A percentile compares a stretch with the other conserved stretches of the same genome.
phyloP scores from a whole-genome alignment of 2,329 filamentous ascomycete genomes.

The Fragosphaeria purpurea region DNA sequence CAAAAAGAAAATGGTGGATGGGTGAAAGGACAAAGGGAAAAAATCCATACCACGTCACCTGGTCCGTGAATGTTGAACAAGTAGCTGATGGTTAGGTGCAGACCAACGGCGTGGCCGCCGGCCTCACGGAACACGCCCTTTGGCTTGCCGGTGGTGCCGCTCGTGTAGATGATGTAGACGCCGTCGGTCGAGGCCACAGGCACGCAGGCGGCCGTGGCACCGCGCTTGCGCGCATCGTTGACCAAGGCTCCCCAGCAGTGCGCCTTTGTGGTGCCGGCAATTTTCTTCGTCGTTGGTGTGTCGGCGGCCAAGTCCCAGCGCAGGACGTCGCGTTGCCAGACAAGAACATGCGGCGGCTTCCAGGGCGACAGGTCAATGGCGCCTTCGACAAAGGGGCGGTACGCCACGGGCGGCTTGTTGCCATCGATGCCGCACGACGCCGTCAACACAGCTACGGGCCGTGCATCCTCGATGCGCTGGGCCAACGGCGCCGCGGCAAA shows the following conservation, averaged over 20 bases:
- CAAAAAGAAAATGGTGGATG: too few relatives aligned
- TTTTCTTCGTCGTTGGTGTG: slow-evolving; percentile 18
- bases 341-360: slow-evolving; percentile 62
- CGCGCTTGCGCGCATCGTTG: slow-evolving; percentile 57
- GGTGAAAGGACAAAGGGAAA: too few relatives aligned
- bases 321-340: slow-evolving; percentile 76
- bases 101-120: slow-evolving; percentile 76
- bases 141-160: slow-evolving; percentile 69
- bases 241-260: slow-evolving; percentile 63
- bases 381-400: slow-evolving; percentile 65
- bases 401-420: slow-evolving; percentile 66
- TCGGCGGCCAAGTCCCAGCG: slow-evolving; percentile 61
- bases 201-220: slow-evolving; percentile 62
- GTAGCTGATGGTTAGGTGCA: slow-evolving; percentile 73
- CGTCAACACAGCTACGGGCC: slow-evolving; percentile 67
- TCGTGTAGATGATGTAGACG: slow-evolving; percentile 88
- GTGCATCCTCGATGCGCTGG: slow-evolving; percentile 77
- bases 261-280: not conserved
- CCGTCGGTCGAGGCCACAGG: slow-evolving; percentile 68
- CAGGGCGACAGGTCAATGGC: slow-evolving; percentile 57
- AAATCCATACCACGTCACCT: slow-evolving; percentile 51
- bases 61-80: slow-evolving; percentile 75
- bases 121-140: slow-evolving; percentile 79
- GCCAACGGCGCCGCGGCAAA: slow-evolving; percentile 75
- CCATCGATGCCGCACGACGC: slow-evolving; percentile 91